phyloP scores from a whole-genome alignment of 2,329 filamentous ascomycete genomes.

The Botryotinia globosa region DNA sequence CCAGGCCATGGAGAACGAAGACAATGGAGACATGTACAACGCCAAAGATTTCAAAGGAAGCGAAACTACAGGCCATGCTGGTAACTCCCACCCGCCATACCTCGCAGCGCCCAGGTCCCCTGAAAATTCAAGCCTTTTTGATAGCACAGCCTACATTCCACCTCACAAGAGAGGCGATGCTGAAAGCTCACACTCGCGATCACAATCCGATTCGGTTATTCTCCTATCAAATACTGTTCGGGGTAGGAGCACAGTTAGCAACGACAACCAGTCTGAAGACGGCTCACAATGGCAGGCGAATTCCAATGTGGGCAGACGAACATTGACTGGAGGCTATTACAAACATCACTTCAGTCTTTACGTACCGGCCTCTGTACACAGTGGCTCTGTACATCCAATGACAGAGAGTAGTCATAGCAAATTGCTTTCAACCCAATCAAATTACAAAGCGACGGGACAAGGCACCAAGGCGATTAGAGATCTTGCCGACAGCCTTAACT shows the following conservation, averaged over 20 bases:
- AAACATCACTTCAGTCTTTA: no score
- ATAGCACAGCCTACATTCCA: not conserved
- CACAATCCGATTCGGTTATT: not conserved
- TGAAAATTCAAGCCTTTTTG: rapidly evolving
- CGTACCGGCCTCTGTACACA: no score
- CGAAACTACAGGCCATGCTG: rapidly evolving
- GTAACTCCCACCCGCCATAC: rapidly evolving
- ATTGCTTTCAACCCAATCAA: not conserved
- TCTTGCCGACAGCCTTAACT: not conserved
- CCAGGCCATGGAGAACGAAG: rapidly evolving
- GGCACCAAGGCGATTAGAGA: not conserved
- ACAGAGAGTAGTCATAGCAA: no score
- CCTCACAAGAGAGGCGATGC: not conserved
- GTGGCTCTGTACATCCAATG: no score
- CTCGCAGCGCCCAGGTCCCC: rapidly evolving
- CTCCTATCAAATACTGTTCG: rapidly evolving
- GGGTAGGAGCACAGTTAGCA: not conserved
- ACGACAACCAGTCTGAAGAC: not conserved
- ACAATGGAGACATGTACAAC: rapidly evolving
- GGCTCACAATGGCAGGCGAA: not conserved
- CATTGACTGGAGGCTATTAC: no score
- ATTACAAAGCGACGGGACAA: not conserved
- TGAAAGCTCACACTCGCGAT: not conserved
- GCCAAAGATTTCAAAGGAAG: rapidly evolving
- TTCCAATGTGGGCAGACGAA: no score